These are phyloP conservation scores for Globisporangium yorkense DNA, from an alignment of 352 stramenopile genomes.

Conservation along the genomic window DNA sequence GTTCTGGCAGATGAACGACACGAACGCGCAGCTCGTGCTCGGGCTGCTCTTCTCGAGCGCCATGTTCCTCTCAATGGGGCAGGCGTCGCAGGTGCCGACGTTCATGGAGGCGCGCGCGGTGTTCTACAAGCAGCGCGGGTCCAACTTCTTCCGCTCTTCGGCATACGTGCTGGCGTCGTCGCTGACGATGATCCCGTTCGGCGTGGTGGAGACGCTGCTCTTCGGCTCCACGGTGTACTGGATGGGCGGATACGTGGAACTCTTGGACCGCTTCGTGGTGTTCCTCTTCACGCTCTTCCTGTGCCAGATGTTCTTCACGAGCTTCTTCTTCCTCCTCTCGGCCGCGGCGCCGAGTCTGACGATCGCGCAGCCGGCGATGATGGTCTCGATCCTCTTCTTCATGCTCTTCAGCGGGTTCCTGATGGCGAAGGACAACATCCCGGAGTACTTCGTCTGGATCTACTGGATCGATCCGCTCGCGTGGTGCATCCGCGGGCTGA, in stretches of 20 bases:
- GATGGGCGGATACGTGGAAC: conserved; percentile 73
- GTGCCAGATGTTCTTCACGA: conserved; percentile 59
- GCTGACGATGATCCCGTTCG: conserved; percentile 44
- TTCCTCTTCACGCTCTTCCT: conserved; percentile 69
- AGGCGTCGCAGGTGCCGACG: conserved; percentile 70
- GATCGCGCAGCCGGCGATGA: conserved; percentile 55
- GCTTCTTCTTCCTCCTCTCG: conserved; percentile 66
- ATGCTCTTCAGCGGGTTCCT: conserved; percentile 70
- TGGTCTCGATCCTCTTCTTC: conserved; percentile 59
- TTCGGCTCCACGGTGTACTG: conserved; percentile 89
- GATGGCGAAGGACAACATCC: conserved; percentile 49
- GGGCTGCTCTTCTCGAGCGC: conserved; percentile 85
- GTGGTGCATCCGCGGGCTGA: conserved; percentile 57
- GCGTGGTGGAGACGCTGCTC: conserved; percentile 65
- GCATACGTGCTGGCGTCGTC: conserved; percentile 70
- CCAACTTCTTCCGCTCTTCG: conserved; percentile 84
- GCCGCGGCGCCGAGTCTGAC: conserved; percentile 32
- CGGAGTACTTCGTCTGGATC: conserved; percentile 63
- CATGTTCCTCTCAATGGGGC: conserved; percentile 76
- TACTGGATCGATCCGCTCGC: conserved; percentile 75
- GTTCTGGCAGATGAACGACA: conserved; percentile 56
- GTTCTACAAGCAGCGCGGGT: conserved; percentile 88
- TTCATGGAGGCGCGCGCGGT: conserved; percentile 70
- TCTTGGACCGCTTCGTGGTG: conserved; percentile 36
- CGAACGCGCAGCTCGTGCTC: conserved; percentile 57